A percentile compares a stretch with the other conserved stretches of the same genome.
Evolutionary conservation across 164 flowering plant species (phyloP).

Genomic region (Brasenia schreberi): DNA sequence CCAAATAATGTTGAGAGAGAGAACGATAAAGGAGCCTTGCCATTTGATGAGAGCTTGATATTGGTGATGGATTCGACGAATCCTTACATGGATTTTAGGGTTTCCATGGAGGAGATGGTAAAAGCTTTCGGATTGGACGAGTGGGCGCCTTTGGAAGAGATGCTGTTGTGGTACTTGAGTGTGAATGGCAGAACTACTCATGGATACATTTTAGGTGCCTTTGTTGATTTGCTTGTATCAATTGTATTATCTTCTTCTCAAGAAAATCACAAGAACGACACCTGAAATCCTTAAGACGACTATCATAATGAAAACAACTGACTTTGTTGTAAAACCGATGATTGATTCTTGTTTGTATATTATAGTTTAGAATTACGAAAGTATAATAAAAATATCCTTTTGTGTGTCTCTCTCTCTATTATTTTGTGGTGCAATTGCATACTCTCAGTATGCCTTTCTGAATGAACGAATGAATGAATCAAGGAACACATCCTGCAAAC

Average conservation of each 20-base stretch:
- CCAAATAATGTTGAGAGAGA: neutral
- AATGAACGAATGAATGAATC: no score
- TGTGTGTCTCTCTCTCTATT: neutral
- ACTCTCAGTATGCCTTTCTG: no score
- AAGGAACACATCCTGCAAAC: no score
- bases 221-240: slow-evolving; percentile 10
- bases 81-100: slow-evolving; percentile 51
- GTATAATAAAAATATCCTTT: no score
- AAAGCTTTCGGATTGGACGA: slow-evolving; percentile 45
- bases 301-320: neutral
- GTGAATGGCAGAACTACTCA: slow-evolving; percentile 32
- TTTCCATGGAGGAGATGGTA: slow-evolving; percentile 75
- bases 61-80: slow-evolving; percentile 45
- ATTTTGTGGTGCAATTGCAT: no score
- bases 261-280: neutral
- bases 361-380: neutral
- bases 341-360: neutral
- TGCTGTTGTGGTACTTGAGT: slow-evolving; percentile 47
- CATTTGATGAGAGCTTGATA: slow-evolving; percentile 28
- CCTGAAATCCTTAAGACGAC: neutral
- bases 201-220: slow-evolving; percentile 7
- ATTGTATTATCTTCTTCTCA: neutral
- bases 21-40: neutral
- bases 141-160: slow-evolving; percentile 51
- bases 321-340: neutral